These are phyloP conservation scores for Lactifluus pinguis DNA, from an alignment of 768 basidiomycete genomes.

Conservation along the genomic window DNA sequence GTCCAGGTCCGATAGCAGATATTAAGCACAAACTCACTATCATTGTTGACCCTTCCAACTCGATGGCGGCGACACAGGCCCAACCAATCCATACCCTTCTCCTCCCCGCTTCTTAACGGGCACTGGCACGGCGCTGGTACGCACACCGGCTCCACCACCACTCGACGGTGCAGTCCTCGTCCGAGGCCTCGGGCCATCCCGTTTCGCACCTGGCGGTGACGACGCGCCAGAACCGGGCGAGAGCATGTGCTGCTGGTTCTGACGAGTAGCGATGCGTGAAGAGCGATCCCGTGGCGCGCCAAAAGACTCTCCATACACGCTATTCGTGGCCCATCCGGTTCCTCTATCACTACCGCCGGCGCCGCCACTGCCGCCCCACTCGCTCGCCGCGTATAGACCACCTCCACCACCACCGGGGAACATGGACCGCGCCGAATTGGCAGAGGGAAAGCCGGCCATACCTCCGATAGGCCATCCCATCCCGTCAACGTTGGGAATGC, in stretches of 20 bases:
- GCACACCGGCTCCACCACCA: slow-evolving; percentile 3
- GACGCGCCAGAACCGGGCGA: slow-evolving; percentile 10
- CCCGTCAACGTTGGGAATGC: slow-evolving; percentile 25
- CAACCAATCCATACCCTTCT: slow-evolving; percentile 16
- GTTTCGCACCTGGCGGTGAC: slow-evolving; percentile 4
- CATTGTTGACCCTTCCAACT: slow-evolving; percentile 25
- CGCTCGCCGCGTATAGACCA: slow-evolving; percentile 53
- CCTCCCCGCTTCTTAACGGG: slow-evolving; percentile 4
- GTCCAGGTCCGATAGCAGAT: not conserved
- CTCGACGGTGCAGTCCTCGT: slow-evolving; percentile 28
- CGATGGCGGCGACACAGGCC: slow-evolving; percentile 25
- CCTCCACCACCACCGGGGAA: slow-evolving; percentile 35
- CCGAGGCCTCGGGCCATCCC: slow-evolving; percentile 21
- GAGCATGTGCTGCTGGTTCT: slow-evolving; percentile 2
- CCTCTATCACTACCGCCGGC: slow-evolving; percentile 27
- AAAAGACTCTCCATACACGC: slow-evolving; percentile 55
- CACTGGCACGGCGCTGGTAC: not conserved
- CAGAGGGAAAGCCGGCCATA: slow-evolving; percentile 42
- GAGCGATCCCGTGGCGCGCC: slow-evolving; percentile 23
- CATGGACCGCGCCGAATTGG: slow-evolving; percentile 37
- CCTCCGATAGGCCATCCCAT: slow-evolving; percentile 35
- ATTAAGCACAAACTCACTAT: not conserved
- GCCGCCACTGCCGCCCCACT: slow-evolving; percentile 23
- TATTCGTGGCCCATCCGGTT: slow-evolving; percentile 41
- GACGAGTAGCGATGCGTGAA: slow-evolving; percentile 18